These are phyloP conservation scores for Tulasnella sp. DNA, from an alignment of 768 basidiomycete species.

Conservation along the genomic window DNA sequence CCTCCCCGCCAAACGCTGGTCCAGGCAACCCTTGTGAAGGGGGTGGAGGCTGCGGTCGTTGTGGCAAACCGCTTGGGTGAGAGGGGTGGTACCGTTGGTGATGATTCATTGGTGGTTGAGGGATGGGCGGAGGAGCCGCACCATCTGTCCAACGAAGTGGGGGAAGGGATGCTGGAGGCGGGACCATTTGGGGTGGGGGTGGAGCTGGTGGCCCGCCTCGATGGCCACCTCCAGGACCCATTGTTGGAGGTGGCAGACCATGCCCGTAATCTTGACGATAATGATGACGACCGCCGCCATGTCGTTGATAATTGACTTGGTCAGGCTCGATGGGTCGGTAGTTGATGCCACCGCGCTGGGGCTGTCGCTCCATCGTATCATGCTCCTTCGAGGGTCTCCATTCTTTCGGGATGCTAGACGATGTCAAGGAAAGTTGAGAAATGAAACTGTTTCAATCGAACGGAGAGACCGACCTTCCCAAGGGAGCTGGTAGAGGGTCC, in stretches of 20 bases:
- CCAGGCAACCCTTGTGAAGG: conserved; percentile 14
- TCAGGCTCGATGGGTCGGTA: conserved; percentile 3
- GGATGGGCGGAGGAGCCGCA: background rate
- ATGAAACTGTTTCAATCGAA: background rate
- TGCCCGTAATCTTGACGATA: background rate
- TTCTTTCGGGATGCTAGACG: conserved; percentile 17
- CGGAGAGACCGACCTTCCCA: conserved; percentile 33
- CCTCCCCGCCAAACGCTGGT: background rate
- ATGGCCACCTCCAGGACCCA: background rate
- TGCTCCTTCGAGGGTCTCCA: conserved; percentile 28
- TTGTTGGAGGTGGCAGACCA: background rate
- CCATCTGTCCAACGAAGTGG: conserved; percentile 3
- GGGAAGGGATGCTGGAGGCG: background rate
- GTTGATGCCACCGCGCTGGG: conserved; percentile 4
- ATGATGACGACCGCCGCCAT: background rate
- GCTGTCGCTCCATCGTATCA: conserved; percentile 21
- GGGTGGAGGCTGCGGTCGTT: background rate
- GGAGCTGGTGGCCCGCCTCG: background rate
- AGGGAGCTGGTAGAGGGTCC: conserved; percentile 61
- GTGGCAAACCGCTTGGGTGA: background rate
- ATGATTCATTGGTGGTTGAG: background rate
- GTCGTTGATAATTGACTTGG: conserved; percentile 15
- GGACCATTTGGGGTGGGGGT: background rate
- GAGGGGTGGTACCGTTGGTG: background rate
- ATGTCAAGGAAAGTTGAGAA: background rate